Evolutionary conservation across 331 rosid species (phyloP), one percentile per base, ranked within the genome.

Genomic region (Erythrophleum ivorense): DNA sequence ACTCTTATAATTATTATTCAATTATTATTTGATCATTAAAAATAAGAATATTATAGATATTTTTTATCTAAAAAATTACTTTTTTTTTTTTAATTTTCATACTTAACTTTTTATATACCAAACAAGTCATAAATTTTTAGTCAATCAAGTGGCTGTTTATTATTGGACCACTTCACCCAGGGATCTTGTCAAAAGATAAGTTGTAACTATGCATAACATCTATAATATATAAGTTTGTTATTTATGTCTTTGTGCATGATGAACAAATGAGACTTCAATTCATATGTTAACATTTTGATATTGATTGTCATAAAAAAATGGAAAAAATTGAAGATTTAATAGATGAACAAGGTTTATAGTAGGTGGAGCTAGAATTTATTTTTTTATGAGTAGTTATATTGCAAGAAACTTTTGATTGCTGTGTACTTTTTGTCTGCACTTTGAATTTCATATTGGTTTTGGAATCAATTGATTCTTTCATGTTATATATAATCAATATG

Each of bases 361-460:
- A n/a, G 19, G 50, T 16, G 33, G 57, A 69, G 68, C 29, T 59
- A 15, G 65, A n/a, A 33, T 41, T 12, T 70, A 24, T 79, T 19
- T 70, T 58, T 34, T 31, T 18, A 45, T 43, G 40, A 45, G 45
- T 76, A 19, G 63, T 38, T 45, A 31, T 36, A 43, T 57, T n/a
- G 29, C 21, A 43, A 9, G 63, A 43, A 16, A 19, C 48, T 10
- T 71, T n/a, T 70, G 15, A 38, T 66, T 33, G 52, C 18, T 7
- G 7, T 59, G 5, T 9, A 7, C 9, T 18, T 59, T 59, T 9
- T 21, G 60, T 33, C 67, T 5, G 67, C 53, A 2, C 34, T 49
- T 34, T 80, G 71, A 80, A 60, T 54, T 19, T 60, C 12, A 15
- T 49, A 13, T 40, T 53, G 73, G 76, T 55, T 81, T 54, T 75